Percentiles rank a stretch among this genome's conserved stretches.
Evolutionary conservation across 2,329 filamentous ascomycete genomes (phyloP).

Genomic region (Coniella lustricola): DNA sequence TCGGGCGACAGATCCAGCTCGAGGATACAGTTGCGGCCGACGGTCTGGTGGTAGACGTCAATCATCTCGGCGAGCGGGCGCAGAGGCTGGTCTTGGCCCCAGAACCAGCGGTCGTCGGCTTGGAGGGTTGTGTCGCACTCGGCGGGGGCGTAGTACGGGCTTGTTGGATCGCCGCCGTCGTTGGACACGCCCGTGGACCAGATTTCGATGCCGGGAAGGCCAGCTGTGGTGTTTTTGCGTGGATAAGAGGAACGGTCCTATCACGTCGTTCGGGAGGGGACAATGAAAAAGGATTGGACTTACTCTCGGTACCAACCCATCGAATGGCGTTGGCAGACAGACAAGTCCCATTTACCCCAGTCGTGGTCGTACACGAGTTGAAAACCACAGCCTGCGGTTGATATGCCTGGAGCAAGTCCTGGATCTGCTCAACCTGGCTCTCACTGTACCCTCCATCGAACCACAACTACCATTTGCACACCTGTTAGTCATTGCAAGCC

Average conservation of each 20-base stretch:
- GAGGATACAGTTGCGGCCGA: slow-evolving; percentile 22
- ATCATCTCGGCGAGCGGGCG: slow-evolving; percentile 20
- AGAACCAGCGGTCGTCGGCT: slow-evolving; percentile 21
- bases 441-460: slow-evolving; percentile 23
- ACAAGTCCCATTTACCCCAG: slow-evolving; percentile 16
- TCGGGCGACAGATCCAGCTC: slow-evolving; percentile 21
- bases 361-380: slow-evolving; percentile 18
- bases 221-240: background rate
- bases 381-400: slow-evolving; percentile 21
- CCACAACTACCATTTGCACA: slow-evolving; percentile 24
- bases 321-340: slow-evolving; percentile 18
- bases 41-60: slow-evolving; percentile 21
- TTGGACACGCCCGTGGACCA: slow-evolving; percentile 21
- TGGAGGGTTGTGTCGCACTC: slow-evolving; percentile 23
- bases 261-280: background rate
- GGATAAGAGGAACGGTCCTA: too few species aligned
- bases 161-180: slow-evolving; percentile 19
- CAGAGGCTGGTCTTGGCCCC: slow-evolving; percentile 18
- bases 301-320: slow-evolving; percentile 21
- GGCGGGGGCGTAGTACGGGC: slow-evolving; percentile 19
- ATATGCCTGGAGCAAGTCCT: slow-evolving; percentile 17
- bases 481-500: too few species aligned
- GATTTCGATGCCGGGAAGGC: slow-evolving; percentile 20
- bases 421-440: slow-evolving; percentile 18
- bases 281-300: background rate